A percentile compares a stretch with the other conserved stretches of the same genome.
These are phyloP conservation scores for Arctium minus DNA, from an alignment of 129 eudicot genomes.

Conservation along the genomic window DNA sequence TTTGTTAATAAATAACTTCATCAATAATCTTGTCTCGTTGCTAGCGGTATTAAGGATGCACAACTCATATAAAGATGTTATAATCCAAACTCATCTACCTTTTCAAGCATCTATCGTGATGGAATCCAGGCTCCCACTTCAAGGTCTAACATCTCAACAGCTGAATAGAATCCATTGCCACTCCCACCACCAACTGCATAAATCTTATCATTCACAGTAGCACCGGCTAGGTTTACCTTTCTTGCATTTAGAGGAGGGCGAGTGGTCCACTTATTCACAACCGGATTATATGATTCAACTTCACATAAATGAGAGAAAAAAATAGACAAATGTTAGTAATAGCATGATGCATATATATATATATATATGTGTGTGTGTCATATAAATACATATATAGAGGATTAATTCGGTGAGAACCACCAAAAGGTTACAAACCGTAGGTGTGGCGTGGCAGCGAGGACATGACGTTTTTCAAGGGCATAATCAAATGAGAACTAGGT, in stretches of 20 bases:
- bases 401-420: too few species aligned
- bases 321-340: slow-evolving; percentile 9
- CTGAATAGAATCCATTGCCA: slow-evolving; percentile 49
- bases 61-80: slow-evolving; percentile 2
- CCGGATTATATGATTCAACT: slow-evolving; percentile 72
- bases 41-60: neutral
- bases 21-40: neutral
- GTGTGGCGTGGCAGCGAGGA: too few species aligned
- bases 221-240: slow-evolving; percentile 76
- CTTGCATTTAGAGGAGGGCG: slow-evolving; percentile 49
- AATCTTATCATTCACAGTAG: slow-evolving; percentile 54
- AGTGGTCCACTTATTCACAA: slow-evolving; percentile 48
- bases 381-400: too few species aligned
- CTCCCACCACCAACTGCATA: slow-evolving; percentile 85
- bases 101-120: slow-evolving; percentile 61
- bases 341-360: neutral
- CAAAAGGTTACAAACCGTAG: too few species aligned
- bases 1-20: neutral
- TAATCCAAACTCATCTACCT: slow-evolving; percentile 35
- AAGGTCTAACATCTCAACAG: slow-evolving; percentile 73
- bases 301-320: neutral
- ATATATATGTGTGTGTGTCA: neutral
- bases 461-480: too few species aligned
- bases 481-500: too few species aligned
- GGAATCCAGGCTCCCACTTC: slow-evolving; percentile 68